A percentile compares a stretch with the other conserved stretches of the same genome.
Evolutionary conservation across 495 filamentous ascomycete species (phyloP).

Genomic region (Talaromyces liani): DNA sequence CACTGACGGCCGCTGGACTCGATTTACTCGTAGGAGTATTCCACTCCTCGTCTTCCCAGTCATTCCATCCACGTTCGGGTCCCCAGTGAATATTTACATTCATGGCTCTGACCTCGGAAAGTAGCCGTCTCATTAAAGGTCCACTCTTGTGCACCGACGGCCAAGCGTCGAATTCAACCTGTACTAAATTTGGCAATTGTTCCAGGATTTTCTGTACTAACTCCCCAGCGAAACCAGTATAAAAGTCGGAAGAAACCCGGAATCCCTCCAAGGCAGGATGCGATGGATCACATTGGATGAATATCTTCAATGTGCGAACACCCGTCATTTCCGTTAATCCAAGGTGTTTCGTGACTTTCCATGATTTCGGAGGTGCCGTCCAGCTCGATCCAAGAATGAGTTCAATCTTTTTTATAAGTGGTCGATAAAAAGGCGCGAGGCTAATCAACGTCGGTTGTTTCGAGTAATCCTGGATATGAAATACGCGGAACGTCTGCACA

Average conservation of each 20-base stretch:
- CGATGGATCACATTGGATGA: conserved; percentile 72
- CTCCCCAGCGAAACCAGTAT: conserved; percentile 59
- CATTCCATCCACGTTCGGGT: conserved; percentile 58
- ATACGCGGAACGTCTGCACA: conserved; percentile 68
- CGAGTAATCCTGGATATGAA: conserved; percentile 63
- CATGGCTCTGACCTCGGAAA: conserved; percentile 43
- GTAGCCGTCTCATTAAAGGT: conserved; percentile 60
- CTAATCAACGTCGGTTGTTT: conserved; percentile 44
- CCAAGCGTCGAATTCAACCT: conserved; percentile 71
- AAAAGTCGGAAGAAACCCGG: conserved; percentile 59
- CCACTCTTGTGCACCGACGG: conserved; percentile 61
- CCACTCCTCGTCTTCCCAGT: conserved; percentile 24
- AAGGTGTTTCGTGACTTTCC: conserved; percentile 59
- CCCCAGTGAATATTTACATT: conserved; percentile 60
- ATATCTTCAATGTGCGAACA: conserved; percentile 60
- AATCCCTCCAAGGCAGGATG: conserved; percentile 67
- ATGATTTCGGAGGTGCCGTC: conserved; percentile 64
- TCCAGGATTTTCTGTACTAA: conserved; percentile 53
- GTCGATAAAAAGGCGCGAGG: conserved; percentile 53
- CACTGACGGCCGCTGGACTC: not conserved
- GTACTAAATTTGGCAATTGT: conserved; percentile 49
- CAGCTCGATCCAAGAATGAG: conserved; percentile 76
- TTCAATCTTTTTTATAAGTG: conserved; percentile 60
- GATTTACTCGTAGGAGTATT: not conserved
- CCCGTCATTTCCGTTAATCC: conserved; percentile 57